Evolutionary conservation across 2,329 filamentous ascomycete genomes (phyloP).

Genomic region (Penicillium vulpinum): DNA sequence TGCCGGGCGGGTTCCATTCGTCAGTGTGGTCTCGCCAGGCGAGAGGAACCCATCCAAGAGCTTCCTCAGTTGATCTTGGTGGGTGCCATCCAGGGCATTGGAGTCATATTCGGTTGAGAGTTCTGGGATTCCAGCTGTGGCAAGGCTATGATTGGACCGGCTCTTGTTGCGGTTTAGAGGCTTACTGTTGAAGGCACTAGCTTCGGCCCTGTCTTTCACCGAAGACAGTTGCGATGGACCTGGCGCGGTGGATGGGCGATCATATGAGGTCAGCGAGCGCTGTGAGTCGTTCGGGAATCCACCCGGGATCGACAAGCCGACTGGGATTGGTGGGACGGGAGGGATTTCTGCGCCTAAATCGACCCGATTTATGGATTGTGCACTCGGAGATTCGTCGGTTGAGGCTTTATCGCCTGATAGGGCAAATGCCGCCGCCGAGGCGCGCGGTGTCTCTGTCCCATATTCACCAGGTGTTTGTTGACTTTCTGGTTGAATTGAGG

Average conservation of each 20-base stretch:
- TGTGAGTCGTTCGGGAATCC: constrained; percentile 44
- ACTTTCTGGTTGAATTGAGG: constrained; percentile 30
- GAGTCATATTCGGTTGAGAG: constrained; percentile 9
- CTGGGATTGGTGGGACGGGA: constrained; percentile 49
- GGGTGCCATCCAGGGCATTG: constrained; percentile 19
- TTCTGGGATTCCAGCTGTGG: constrained; percentile 20
- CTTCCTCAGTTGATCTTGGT: constrained; percentile 37
- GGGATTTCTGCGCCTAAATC: constrained; percentile 39
- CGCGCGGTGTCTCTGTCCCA: constrained; percentile 37
- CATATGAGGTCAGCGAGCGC: constrained; percentile 29
- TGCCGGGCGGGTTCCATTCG: constrained; percentile 20
- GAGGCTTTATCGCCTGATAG: constrained; percentile 16
- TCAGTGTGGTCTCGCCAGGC: constrained; percentile 21
- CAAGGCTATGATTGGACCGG: constrained; percentile 34
- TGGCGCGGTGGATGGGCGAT: constrained; percentile 37
- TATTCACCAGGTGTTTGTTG: constrained; percentile 24
- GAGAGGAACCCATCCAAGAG: constrained; percentile 41
- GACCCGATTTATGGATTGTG: constrained; percentile 8
- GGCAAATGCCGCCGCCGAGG: constrained; percentile 22
- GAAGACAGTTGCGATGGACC: constrained; percentile 24
- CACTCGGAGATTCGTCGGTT: constrained; percentile 9
- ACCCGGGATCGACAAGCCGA: constrained; percentile 42
- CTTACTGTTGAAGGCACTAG: constrained; percentile 22
- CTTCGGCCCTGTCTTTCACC: constrained; percentile 23
- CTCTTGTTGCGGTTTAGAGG: constrained; percentile 38